Base-by-base conservation (phyloP, 768 basidiomycete genomes). In the Leccinellum albellum region DNA sequence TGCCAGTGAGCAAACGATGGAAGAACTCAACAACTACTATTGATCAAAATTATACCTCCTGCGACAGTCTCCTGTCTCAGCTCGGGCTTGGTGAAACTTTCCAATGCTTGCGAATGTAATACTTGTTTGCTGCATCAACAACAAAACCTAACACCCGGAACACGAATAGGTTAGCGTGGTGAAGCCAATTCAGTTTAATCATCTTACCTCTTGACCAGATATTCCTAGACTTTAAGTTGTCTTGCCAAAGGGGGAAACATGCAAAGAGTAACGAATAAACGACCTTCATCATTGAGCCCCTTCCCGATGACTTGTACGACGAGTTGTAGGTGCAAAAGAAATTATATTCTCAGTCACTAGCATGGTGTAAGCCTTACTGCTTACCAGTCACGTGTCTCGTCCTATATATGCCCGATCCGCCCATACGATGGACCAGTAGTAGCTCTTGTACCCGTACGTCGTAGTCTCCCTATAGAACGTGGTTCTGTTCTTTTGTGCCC, bases 191-290 rank as follows among this genome's bases (percentile, higher is more conserved):
- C 5, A 48, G 10, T 12, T 35, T 6, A 23, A 2, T 7, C 23
- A 33, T 37, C 56, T 5, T 23, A 70, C 68, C 63, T 55, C 64
- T 70, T 35, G 55, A 37, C 67, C 68, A 69, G 51, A 69, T 40
- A 2, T 50, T 33, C 7, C 45, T 24, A 9, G 61, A 33, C 35
- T 17, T 15, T 9, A 61, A 40, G n/a, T 0, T 35, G 37, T 31
- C 33, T 26, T 1, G 45, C 17, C 6, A 66, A 12, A 1, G 60
- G 23, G 6, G 64, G 66, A 3, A 70, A 13, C n/a, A 66, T 12
- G 51, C 64, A 68, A 32, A 66, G 28, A 20, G 49, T 49, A 14
- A 70, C 40, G 21, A 62, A 68, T 5, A 59, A 20, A 46, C 61
- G 64, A 1, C 68, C 68, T 32, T 64, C 66, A 7, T 57, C 57